Conservation (phyloP, 2,329 filamentous ascomycete species). For the Penicillium sclerotiorum region DNA sequence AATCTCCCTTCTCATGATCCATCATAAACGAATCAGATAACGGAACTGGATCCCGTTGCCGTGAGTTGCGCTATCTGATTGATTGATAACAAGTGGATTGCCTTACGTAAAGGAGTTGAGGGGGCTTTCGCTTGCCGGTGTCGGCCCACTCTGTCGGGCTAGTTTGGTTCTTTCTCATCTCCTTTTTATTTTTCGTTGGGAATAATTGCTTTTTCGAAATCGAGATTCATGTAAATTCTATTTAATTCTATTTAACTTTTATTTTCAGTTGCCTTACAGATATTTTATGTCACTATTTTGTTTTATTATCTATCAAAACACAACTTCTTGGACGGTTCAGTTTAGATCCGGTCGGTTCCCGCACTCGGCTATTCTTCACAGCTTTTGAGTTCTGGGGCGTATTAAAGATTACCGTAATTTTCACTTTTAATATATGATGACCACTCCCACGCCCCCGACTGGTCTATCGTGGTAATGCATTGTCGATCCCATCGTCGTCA, state of each 20-base stretch:
- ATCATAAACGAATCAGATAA: conserved; percentile 4
- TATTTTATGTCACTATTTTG: too few relatives aligned
- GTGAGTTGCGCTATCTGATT: conserved; percentile 14
- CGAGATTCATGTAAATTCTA: too few relatives aligned
- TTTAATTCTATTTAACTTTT: too few relatives aligned
- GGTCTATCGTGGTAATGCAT: conserved; percentile 16
- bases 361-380: conserved; percentile 6
- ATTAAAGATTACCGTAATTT: too few relatives aligned
- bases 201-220: too few relatives aligned
- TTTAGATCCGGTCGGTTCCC: conserved; percentile 7
- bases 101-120: neutral
- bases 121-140: conserved; percentile 8
- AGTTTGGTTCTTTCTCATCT: neutral
- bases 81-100: conserved; percentile 12
- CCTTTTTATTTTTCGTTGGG: conserved; percentile 1
- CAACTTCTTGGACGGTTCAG: conserved; percentile 4
- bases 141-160: conserved; percentile 13
- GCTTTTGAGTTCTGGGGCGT: neutral
- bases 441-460: conserved; percentile 8
- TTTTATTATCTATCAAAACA: too few relatives aligned
- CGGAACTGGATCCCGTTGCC: neutral
- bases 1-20: too few relatives aligned
- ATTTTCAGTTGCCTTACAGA: too few relatives aligned
- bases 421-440: conserved; percentile 1
- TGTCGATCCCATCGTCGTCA: conserved; percentile 20